These are phyloP conservation scores for Sordaria brevicollis DNA, from an alignment of 495 filamentous ascomycete species.

Conservation along the genomic window DNA sequence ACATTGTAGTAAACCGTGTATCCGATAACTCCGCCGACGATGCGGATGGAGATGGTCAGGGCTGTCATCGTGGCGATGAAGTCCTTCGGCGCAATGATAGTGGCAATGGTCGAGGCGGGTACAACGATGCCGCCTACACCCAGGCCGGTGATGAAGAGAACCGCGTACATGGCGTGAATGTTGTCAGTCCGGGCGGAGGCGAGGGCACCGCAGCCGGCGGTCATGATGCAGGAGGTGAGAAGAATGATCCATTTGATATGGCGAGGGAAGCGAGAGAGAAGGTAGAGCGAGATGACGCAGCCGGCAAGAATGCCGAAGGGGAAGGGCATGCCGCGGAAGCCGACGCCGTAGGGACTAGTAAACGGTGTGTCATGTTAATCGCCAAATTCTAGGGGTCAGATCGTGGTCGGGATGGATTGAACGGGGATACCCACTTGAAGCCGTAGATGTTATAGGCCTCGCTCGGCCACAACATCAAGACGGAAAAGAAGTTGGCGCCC, in stretches of 20 bases:
- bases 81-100: constrained; percentile 64
- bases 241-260: constrained; percentile 56
- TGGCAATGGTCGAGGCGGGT: constrained; percentile 45
- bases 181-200: constrained; percentile 48
- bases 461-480: constrained; percentile 65
- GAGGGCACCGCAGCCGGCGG: constrained; percentile 56
- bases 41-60: constrained; percentile 62
- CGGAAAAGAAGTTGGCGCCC: constrained; percentile 66
- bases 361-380: neutral
- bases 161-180: constrained; percentile 47
- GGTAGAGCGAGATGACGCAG: constrained; percentile 50
- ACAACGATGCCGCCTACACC: constrained; percentile 69
- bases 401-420: neutral
- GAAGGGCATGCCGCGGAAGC: constrained; percentile 55
- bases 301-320: constrained; percentile 54
- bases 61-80: constrained; percentile 65
- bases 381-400: too few species aligned
- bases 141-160: constrained; percentile 54
- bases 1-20: constrained; percentile 72
- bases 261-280: constrained; percentile 51
- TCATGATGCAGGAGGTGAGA: constrained; percentile 54
- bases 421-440: constrained; percentile 34
- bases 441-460: constrained; percentile 68
- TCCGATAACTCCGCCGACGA: constrained; percentile 60
- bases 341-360: constrained; percentile 45